Evolutionary conservation across 495 filamentous ascomycete genomes (phyloP), one percentile per base, ranked within the genome.

Genomic region (Echria macrotheca): DNA sequence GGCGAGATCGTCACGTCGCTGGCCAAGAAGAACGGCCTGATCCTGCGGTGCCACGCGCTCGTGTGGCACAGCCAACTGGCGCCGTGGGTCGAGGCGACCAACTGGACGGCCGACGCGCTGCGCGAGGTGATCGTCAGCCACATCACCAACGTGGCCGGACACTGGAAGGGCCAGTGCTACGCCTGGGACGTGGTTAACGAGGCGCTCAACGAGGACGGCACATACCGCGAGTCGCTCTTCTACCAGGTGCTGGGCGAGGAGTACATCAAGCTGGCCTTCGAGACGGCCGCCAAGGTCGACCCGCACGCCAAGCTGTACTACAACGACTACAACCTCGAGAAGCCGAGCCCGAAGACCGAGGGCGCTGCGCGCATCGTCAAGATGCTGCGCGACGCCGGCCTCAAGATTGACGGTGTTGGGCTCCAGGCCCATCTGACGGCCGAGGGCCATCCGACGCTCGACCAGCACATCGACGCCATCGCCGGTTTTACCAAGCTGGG

Each of bases 311-410:
- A 82, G 66, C 72, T 85, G 19, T 84, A 81, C 54, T 81, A 80
- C 69, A 84, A 84, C 54, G 79, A 82, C 50, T 87, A 84, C 68
- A 83, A 80, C 67, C 77, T 82, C 55, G 83, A 84, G 61, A 66
- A 58, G 4, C 65, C 70, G 4, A 41, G 19, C 19, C 14, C 22
- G 36, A 62, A 53, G 42, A 59, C 50, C 15, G 56, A 48, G 12
- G 67, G 73, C 4, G 48, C 61, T 23, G 76, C 80, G 54, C 61
- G 69, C 25, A 71, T 85, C 24, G 75, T 83, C 36, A 68, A 74
- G 46, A 61, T 73, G 24, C 54, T 85, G 11, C 52, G 75, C 40
- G 67, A 68, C 0, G 72, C 68, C 14, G 77, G 77, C 0, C 68
- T 70, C 21, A 74, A 73, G 44, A 78, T 85, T 45, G 79, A 85